A percentile compares a stretch with the other conserved stretches of the same genome.
Evolutionary conservation across 129 eudicot species (phyloP).

Genomic region (Rutidosis leptorrhynchoides): DNA sequence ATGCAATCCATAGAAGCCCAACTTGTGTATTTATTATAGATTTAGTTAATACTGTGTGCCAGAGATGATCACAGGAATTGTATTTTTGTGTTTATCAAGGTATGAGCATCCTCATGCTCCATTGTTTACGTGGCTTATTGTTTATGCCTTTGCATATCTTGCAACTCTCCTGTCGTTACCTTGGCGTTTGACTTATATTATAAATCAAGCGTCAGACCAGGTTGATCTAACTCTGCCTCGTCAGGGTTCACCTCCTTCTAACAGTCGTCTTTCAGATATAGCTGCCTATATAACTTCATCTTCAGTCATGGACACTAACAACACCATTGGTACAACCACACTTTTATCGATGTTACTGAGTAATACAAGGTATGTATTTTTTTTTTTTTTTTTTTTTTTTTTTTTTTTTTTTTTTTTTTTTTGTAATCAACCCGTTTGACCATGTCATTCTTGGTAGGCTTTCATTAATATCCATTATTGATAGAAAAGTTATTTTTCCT

Average conservation of each 20-base stretch:
- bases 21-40: constrained; percentile 78
- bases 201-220: constrained; percentile 69
- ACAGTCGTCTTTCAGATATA: constrained; percentile 37
- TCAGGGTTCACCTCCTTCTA: constrained; percentile 43
- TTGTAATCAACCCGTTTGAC: no score
- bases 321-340: constrained; percentile 35
- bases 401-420: no score
- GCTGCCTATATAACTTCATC: constrained; percentile 40
- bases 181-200: constrained; percentile 74
- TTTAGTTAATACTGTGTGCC: constrained; percentile 69
- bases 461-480: no score
- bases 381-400: constrained; percentile 15
- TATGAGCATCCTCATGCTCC: constrained; percentile 88
- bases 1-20: constrained; percentile 76
- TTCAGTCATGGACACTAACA: constrained; percentile 48
- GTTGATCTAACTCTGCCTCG: constrained; percentile 59
- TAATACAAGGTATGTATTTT: constrained; percentile 53
- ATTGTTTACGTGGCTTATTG: constrained; percentile 73
- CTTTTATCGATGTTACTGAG: constrained; percentile 19
- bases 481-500: no score
- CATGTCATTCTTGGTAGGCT: no score
- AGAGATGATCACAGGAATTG: constrained; percentile 69
- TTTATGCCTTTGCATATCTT: constrained; percentile 83
- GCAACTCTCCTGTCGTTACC: constrained; percentile 85
- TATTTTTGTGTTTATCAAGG: constrained; percentile 64